Evolutionary conservation across 2,329 filamentous ascomycete genomes (phyloP), one percentile per base, ranked within the genome.

Genomic region (Stylonectria norvegica): DNA sequence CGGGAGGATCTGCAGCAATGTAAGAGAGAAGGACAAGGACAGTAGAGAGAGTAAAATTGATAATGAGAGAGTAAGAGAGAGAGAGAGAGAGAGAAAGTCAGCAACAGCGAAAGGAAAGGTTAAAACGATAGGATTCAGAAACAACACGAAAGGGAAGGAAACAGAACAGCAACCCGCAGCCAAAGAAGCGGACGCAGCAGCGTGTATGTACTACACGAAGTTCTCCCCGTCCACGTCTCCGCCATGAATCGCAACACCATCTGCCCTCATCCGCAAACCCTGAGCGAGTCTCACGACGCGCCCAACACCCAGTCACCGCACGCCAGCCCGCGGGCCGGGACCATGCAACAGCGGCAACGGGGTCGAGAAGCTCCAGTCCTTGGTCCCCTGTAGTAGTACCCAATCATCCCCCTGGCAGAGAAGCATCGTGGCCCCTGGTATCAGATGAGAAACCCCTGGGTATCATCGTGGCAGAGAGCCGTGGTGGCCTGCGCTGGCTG

Each of bases 281-380:
- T 10, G 27, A 37, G 34, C 43, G 42, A 40, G 53, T 55, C 51
- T 56, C 53, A 50, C 46, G 40, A 55, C 38, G 51, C 53, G 53
- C 53, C 52, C 53, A 37, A 45, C 38, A 19, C 43, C 45, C 44
- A 45, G 35, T 43, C 30, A n/a, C n/a, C n/a, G n/a, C 30, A 50
- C 34, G 37, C 33, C 14, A 30, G 28, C 31, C 35, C 19, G 18
- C 23, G n/a, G 7, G 14, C 14, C 15, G 9, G 18, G 5, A 34
- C 17, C 17, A 20, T 20, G 12, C 15, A 23, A 23, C 38, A 25
- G 7, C 12, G 7, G 7, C 7, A 7, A 7, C 22, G 12, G 22
- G 22, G 22, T 12, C 22, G 12, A 12, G 7, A 25, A 25, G 12
- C 22, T 25, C 22, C 22, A 7, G 22, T 25, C 22, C 22, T n/a